Evolutionary conservation across 371 early-diverging fungal genomes (phyloP), one percentile per base, ranked within the genome.

Genomic region (Gilbertella persicaria): DNA sequence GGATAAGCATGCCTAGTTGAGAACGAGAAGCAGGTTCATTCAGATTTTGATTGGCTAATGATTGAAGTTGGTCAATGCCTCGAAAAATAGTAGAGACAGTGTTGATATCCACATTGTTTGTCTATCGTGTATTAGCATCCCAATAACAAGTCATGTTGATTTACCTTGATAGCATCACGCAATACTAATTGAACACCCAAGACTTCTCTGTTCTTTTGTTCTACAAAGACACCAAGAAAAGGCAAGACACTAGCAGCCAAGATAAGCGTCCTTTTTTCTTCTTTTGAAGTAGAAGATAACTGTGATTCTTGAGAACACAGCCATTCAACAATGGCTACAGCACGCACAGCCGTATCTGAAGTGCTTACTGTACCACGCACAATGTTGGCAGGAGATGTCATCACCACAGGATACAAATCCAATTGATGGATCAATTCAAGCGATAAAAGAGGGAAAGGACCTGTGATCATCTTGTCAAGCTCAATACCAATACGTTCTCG

Each of bases 401-500:
- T 87, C 12, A 88, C 78, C 19, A 78, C 53, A 21, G 76, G 53
- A 46, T 85, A 87, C 10, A 88, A 53, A 1, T 67, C 69, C n/a
- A 85, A 62, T 5, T 69, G 56, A 16, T 73, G 53, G 0, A 88
- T 64, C 35, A 82, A 51, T 42, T 72, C 59, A 10, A 91, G 39
- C 0, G 90, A 79, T 17, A 66, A 45, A n/a, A 76, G 41, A 6
- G 86, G 84, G 36, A 62, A 52, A 17, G 69, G 77, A 0, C 91
- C 90, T 19, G 73, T 75, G 28, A 98, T 71, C 92, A 99, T 99
- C 75, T 99, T 99, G 45, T 91, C 90, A 10, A 99, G 54, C 69
- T 99, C 99, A 0, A 78, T 85, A 16, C 98, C 96, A 40, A 99
- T 85, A 25, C 99, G 85, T 62, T 99, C 99, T 50, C 92, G 82